Percentiles rank a stretch among this genome's conserved stretches.
Evolutionary conservation across 345 rosid genomes (phyloP).

Genomic region (Gossypium stocksii): DNA sequence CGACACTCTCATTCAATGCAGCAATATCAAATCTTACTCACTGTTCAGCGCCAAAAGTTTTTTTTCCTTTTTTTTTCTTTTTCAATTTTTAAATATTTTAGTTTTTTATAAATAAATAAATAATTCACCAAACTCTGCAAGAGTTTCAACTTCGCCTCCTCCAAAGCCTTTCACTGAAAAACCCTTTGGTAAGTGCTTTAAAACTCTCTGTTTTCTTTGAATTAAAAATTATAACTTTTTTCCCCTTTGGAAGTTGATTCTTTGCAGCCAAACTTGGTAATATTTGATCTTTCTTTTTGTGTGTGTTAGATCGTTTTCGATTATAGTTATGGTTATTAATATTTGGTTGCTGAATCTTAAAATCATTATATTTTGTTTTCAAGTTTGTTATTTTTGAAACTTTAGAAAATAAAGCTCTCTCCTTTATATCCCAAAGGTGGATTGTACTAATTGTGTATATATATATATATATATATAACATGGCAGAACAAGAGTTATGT

Average conservation of each 20-base stretch:
- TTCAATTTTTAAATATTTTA: not conserved
- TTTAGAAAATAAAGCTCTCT: no score
- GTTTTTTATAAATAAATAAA: not conserved
- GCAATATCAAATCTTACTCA: not conserved
- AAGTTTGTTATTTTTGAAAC: no score
- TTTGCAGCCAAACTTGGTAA: not conserved
- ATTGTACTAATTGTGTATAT: no score
- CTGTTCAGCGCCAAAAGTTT: conserved; percentile 6
- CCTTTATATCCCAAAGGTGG: no score
- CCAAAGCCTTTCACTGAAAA: not conserved
- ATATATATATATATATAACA: no score
- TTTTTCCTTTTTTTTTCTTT: no score
- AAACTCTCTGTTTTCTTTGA: not conserved
- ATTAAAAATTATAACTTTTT: not conserved
- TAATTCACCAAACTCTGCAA: not conserved
- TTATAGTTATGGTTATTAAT: not conserved
- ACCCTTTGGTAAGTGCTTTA: not conserved
- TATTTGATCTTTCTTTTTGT: not conserved
- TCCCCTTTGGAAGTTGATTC: not conserved
- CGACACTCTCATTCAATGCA: not conserved
- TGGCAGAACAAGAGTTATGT: no score
- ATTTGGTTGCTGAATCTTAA: not conserved
- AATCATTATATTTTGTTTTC: no score
- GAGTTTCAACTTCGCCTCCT: not conserved
- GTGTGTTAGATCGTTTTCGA: not conserved